Evolutionary conservation across 768 basidiomycete genomes (phyloP), one percentile per base, ranked within the genome.

Genomic region (Xerocomellus chrysenteron): DNA sequence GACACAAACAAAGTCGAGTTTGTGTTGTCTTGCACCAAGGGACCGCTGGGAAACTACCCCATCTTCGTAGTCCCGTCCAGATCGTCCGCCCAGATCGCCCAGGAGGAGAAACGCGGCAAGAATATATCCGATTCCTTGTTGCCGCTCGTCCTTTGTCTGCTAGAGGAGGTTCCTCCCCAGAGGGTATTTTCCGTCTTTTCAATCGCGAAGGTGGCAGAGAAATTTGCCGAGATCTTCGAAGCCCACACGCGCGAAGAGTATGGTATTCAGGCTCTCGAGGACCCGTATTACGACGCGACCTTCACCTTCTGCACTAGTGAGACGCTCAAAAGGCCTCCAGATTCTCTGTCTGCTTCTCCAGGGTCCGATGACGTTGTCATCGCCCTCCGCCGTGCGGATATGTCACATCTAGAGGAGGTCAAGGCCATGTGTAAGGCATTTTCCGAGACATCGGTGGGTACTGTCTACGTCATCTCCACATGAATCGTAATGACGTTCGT

Each of bases 161-260:
- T 67, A 5, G 3, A 65, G 8, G 35, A 56, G 19, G 58, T 65
- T 37, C 52, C 40, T 37, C 26, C 65, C 0, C 12, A 47, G 19
- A 47, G 64, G 26, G 54, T 65, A 0, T 91, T 85, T 66, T 89
- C 90, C 2, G 75, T 90, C 16, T 92, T 89, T 56, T 81, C 85
- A 4, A 74, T 78, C 8, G 75, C 82, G 3, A 60, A 65, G 12
- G 70, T 89, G n/a, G 65, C 82, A 0, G 45, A 56, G 10, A 57
- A 60, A 6, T 87, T 91, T 61, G 75, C 77, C 2, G 57, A 68
- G 5, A 56, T 74, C 11, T 90, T 68, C 36, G 57, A 54, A 82
- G 87, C 71, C 72, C 21, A 43, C 58, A n/a, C 46, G 1, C 30
- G 30, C n/a, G 14, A 41, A 10, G 9, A 30, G 8, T 6, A 37